phyloP scores from a whole-genome alignment of 192 early-diverging fungal genomes.

The Backusella parvicylindrica region DNA sequence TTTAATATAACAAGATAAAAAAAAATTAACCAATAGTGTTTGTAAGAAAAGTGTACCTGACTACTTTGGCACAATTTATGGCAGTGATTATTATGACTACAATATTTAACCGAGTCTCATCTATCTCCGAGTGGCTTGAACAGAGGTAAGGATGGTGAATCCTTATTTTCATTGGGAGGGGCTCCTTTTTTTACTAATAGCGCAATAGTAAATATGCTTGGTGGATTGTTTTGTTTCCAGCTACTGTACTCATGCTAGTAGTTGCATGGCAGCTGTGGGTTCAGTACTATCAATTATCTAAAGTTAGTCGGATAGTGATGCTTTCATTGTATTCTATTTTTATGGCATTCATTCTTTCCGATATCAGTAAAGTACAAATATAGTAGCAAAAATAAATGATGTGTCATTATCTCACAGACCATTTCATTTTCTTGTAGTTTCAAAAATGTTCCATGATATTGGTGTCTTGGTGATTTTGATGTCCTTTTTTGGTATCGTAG shows the following conservation, averaged over 20 bases:
- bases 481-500: background rate
- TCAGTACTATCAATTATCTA: slow-evolving; percentile 11
- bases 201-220: slow-evolving; percentile 3
- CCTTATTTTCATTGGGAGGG: background rate
- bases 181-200: background rate
- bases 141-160: background rate
- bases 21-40: slow-evolving; percentile 2
- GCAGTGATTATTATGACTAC: background rate
- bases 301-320: background rate
- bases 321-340: background rate
- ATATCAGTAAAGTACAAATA: background rate
- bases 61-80: background rate
- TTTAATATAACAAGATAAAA: background rate
- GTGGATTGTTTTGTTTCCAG: slow-evolving; percentile 7
- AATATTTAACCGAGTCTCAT: background rate
- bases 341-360: slow-evolving; percentile 1
- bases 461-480: slow-evolving; percentile 7
- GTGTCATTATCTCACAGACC: background rate
- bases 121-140: slow-evolving; percentile 6
- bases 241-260: background rate
- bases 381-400: background rate
- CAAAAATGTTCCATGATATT: background rate
- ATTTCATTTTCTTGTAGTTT: slow-evolving; percentile 1
- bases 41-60: slow-evolving; percentile 12
- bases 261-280: slow-evolving; percentile 1